Evolutionary conservation across 345 rosid genomes (phyloP).

Genomic region (Erucastrum elatum): DNA sequence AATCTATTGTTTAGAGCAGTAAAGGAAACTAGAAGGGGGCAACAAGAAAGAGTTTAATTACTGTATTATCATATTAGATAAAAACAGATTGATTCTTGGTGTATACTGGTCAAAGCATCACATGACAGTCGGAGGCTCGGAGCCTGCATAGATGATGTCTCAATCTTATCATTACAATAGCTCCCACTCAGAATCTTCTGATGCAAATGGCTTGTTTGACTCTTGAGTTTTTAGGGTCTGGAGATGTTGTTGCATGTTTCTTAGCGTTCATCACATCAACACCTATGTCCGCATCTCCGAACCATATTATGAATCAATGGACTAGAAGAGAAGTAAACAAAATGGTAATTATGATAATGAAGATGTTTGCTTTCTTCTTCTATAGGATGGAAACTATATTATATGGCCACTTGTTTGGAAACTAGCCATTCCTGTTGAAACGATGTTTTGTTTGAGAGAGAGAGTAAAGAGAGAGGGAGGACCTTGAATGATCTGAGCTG

Average conservation of each 20-base stretch:
- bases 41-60: background rate
- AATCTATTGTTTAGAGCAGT: slow-evolving; percentile 4
- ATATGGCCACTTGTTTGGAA: background rate
- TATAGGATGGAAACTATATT: background rate
- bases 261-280: slow-evolving; percentile 29
- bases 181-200: slow-evolving; percentile 70
- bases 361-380: background rate
- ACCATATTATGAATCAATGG: slow-evolving; percentile 40
- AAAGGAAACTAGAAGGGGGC: background rate
- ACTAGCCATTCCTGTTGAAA: slow-evolving; percentile 13
- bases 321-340: background rate
- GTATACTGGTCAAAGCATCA: background rate
- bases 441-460: background rate
- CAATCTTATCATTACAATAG: slow-evolving; percentile 43
- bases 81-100: background rate
- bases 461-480: background rate
- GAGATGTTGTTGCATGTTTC: slow-evolving; percentile 16
- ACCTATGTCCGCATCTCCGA: slow-evolving; percentile 59
- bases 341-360: background rate
- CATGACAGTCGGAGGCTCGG: background rate
- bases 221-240: slow-evolving; percentile 22
- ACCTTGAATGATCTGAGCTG: slow-evolving; percentile 75
- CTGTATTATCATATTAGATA: background rate
- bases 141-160: background rate
- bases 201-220: slow-evolving; percentile 29